These are phyloP conservation scores for Cryphonectria nitschkei DNA, from an alignment of 2,329 filamentous ascomycete species.

Conservation along the genomic window DNA sequence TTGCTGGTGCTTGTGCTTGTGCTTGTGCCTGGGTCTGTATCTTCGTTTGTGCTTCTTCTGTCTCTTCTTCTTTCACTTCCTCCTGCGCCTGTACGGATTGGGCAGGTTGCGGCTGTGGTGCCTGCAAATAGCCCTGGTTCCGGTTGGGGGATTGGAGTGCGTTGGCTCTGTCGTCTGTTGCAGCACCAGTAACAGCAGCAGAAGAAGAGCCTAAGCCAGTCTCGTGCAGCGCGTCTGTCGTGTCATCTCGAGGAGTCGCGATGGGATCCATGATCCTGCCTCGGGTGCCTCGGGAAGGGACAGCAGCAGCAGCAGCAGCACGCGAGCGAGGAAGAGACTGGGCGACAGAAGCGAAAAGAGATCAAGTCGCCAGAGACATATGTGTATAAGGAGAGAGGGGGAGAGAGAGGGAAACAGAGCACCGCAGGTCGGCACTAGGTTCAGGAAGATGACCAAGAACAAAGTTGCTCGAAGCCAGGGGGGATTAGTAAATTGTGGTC, in stretches of 20 bases:
- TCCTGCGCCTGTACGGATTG: conserved; percentile 12
- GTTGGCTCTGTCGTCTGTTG: not conserved
- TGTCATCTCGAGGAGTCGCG: conserved; percentile 10
- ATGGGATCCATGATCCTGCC: conserved; percentile 16
- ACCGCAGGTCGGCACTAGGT: not conserved
- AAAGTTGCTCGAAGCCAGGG: no score
- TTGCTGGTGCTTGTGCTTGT: not conserved
- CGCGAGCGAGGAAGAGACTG: not conserved
- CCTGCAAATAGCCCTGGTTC: conserved; percentile 7
- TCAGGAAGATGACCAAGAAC: not conserved
- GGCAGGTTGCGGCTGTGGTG: conserved; percentile 7
- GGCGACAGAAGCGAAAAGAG: not conserved
- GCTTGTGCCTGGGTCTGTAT: not conserved
- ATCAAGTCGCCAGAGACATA: not conserved
- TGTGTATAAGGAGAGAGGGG: not conserved
- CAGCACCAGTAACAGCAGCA: not conserved
- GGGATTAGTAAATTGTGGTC: not conserved
- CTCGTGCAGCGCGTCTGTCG: conserved; percentile 14
- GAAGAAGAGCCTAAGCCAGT: conserved; percentile 2
- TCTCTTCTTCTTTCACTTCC: not conserved
- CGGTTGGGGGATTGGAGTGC: not conserved
- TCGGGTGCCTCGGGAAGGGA: not conserved
- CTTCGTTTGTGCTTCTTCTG: not conserved
- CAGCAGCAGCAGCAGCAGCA: not conserved
- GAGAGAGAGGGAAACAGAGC: not conserved